These are phyloP conservation scores for Xylaria multiplex DNA, from an alignment of 2,329 filamentous ascomycete species.

Conservation along the genomic window DNA sequence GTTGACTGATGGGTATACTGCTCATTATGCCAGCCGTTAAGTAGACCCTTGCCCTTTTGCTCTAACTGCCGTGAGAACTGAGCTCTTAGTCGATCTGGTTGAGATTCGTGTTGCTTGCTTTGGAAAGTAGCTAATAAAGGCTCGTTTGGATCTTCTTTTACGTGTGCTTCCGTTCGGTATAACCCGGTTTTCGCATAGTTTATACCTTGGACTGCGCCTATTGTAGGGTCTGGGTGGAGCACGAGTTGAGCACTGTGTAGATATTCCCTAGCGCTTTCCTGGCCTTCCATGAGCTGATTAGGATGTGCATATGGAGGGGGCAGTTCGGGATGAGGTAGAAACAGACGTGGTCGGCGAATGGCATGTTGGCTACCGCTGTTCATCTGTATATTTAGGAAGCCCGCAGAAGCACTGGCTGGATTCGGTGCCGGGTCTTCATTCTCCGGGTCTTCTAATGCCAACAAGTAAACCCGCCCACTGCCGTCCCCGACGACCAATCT, in stretches of 20 bases:
- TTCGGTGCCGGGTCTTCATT: constrained; percentile 49
- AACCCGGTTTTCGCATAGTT: constrained; percentile 59
- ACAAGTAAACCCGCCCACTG: constrained; percentile 67
- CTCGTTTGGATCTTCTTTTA: constrained; percentile 53
- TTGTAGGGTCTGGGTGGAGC: constrained; percentile 56
- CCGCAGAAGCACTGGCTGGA: constrained; percentile 37
- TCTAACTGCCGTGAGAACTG: neutral
- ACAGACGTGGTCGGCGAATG: constrained; percentile 58
- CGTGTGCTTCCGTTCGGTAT: constrained; percentile 61
- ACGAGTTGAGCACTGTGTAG: constrained; percentile 56
- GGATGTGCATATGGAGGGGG: constrained; percentile 51
- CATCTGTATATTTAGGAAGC: constrained; percentile 52
- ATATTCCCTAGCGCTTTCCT: constrained; percentile 46
- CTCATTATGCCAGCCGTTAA: constrained; percentile 6
- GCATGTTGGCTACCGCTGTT: constrained; percentile 46
- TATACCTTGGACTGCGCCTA: constrained; percentile 67
- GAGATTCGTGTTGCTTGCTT: constrained; percentile 54
- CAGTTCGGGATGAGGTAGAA: constrained; percentile 63
- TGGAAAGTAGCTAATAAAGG: constrained; percentile 60
- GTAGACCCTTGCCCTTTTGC: neutral
- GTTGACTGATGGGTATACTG: neutral
- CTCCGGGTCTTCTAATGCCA: constrained; percentile 60
- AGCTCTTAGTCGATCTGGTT: constrained; percentile 39
- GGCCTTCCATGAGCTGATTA: constrained; percentile 43
- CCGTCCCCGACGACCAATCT: constrained; percentile 69